A percentile compares a stretch with the other conserved stretches of the same genome.
phyloP scores from a whole-genome alignment of 306 rosid genomes.

The Sesbania bispinosa region DNA sequence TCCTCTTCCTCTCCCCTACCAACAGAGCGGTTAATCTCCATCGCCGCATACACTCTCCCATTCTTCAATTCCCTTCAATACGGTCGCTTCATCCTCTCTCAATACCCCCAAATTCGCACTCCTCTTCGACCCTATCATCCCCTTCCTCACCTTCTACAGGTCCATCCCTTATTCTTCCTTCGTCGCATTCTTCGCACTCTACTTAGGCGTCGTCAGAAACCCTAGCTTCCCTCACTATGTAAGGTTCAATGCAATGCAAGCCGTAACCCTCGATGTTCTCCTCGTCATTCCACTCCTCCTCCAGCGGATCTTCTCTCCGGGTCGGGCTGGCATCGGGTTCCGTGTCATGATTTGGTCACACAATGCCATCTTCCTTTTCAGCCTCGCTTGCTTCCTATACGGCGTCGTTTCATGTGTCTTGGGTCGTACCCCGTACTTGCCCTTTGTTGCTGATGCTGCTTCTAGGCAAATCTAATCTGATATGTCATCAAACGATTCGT shows the following conservation, averaged over 20 bases:
- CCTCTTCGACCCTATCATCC: constrained; percentile 70
- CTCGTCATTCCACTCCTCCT: constrained; percentile 66
- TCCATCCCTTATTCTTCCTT: constrained; percentile 86
- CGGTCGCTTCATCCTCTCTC: constrained; percentile 60
- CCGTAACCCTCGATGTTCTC: constrained; percentile 76
- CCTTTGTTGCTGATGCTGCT: constrained; percentile 89
- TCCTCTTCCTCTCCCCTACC: constrained; percentile 28
- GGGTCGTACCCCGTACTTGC: constrained; percentile 75
- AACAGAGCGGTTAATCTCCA: constrained; percentile 75
- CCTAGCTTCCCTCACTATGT: constrained; percentile 56
- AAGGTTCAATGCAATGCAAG: constrained; percentile 89
- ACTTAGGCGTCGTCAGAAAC: constrained; percentile 79
- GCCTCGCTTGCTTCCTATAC: constrained; percentile 58
- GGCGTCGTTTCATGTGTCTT: constrained; percentile 48
- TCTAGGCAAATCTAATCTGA: constrained; percentile 67
- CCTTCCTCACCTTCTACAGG: constrained; percentile 60
- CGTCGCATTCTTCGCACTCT: constrained; percentile 87
- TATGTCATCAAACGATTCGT: no score
- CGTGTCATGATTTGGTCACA: constrained; percentile 52
- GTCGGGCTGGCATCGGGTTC: constrained; percentile 54
- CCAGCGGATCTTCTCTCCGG: constrained; percentile 66
- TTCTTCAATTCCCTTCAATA: constrained; percentile 92
- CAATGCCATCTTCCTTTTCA: constrained; percentile 55
- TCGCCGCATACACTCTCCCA: constrained; percentile 77
- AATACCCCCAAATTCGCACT: constrained; percentile 58